These are phyloP conservation scores for Cucumis hystrix DNA, from an alignment of 306 rosid species.

Conservation along the genomic window DNA sequence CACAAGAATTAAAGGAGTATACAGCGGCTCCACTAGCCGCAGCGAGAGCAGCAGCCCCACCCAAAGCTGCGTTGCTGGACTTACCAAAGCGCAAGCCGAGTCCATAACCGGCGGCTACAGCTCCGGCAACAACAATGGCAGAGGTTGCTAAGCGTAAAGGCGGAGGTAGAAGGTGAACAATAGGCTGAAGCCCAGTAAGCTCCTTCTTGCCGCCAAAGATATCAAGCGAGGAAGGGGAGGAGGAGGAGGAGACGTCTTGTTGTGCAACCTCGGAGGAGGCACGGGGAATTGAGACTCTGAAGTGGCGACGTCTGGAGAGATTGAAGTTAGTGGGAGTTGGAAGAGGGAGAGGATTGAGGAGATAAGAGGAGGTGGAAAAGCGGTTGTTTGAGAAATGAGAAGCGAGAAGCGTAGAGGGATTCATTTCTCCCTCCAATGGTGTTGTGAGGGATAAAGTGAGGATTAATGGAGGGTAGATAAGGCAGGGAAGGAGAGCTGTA, in stretches of 20 bases:
- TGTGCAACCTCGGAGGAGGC: slow-evolving; percentile 26
- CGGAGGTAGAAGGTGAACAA: slow-evolving; percentile 55
- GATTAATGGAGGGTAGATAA: not conserved
- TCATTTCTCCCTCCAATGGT: slow-evolving; percentile 30
- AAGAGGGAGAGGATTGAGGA: slow-evolving; percentile 31
- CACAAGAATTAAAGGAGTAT: slow-evolving; percentile 56
- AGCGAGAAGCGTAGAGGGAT: slow-evolving; percentile 43
- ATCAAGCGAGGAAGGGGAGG: slow-evolving; percentile 15
- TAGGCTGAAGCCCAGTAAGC: slow-evolving; percentile 57
- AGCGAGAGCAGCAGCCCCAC: slow-evolving; percentile 78
- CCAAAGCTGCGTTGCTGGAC: slow-evolving; percentile 43
- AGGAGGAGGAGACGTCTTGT: slow-evolving; percentile 9
- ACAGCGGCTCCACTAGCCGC: slow-evolving; percentile 65
- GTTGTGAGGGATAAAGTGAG: not conserved
- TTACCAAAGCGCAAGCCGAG: slow-evolving; percentile 53
- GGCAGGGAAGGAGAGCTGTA: not conserved
- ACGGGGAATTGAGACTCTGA: slow-evolving; percentile 46
- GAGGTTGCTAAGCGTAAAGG: slow-evolving; percentile 62
- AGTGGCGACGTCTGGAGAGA: slow-evolving; percentile 40
- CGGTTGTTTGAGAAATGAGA: slow-evolving; percentile 23
- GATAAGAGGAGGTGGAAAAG: slow-evolving; percentile 7
- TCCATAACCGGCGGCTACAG: slow-evolving; percentile 77
- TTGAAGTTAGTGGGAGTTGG: slow-evolving; percentile 10
- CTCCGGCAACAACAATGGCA: slow-evolving; percentile 63
- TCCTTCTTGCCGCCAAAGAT: slow-evolving; percentile 40